Percentiles rank a stretch among this genome's conserved stretches.
Evolutionary conservation across 75 land plant genomes (phyloP).

Genomic region (Pseudotsuga menziesii): DNA sequence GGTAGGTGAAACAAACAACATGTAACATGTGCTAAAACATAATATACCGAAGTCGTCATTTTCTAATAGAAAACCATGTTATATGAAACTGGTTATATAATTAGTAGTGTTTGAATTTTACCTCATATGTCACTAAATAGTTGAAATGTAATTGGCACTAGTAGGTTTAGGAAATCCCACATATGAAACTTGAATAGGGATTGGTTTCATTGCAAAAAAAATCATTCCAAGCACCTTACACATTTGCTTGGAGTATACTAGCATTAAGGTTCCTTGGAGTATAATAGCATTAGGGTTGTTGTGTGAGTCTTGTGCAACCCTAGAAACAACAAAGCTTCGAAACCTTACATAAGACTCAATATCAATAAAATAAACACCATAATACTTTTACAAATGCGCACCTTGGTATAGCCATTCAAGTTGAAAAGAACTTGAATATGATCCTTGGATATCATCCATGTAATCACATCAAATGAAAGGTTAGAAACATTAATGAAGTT

Average conservation of each 20-base stretch:
- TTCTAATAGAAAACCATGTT: neutral
- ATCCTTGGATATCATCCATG: constrained; percentile 33
- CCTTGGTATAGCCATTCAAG: constrained; percentile 56
- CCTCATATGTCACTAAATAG: constrained; percentile 54
- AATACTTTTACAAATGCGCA: no score
- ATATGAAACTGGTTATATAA: neutral
- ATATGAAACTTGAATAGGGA: no score
- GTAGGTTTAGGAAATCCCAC: constrained; percentile 53
- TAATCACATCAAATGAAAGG: constrained; percentile 40
- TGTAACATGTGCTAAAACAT: neutral
- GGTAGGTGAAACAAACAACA: constrained; percentile 48
- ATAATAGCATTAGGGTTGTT: neutral
- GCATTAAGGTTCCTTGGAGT: no score
- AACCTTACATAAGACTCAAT: no score
- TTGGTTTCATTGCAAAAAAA: constrained; percentile 52
- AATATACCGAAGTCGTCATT: neutral
- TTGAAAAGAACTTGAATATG: constrained; percentile 47
- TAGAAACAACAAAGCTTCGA: neutral
- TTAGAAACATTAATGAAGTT: constrained; percentile 42
- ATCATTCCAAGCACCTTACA: constrained; percentile 51
- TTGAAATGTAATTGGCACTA: constrained; percentile 50
- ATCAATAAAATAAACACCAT: no score
- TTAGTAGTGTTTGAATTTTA: neutral
- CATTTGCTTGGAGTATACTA: neutral
- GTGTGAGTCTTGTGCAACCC: neutral